Evolutionary conservation across 1,284 basidiomycete genomes (phyloP), one percentile per base, ranked within the genome.

Genomic region (Neotropicomus parvogracilis): DNA sequence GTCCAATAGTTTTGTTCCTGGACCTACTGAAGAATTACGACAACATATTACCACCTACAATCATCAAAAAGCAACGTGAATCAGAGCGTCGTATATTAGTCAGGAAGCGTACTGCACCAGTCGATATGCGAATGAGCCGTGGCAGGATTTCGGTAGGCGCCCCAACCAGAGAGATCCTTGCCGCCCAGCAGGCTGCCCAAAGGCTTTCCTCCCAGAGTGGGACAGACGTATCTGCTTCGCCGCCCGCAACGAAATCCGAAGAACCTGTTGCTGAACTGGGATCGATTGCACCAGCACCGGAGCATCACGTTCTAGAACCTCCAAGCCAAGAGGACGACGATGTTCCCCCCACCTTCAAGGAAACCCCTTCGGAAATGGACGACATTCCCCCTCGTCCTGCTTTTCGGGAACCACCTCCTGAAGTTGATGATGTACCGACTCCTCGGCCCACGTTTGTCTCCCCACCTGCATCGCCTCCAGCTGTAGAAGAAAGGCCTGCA

Each of bases 121-220:
- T 97, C 37, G 95, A 97, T 68, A 85, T 94, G 81, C 83, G 92
- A 40, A 77, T 91, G 66, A 87, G 81, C 58, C 76, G 91, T 61
- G 70, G 80, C 66, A 66, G 75, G 56, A 75, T 88, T 56, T 80
- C 97, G 76, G 68, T 87, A 69, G 68, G 85, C 65, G 62, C 91
- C 73, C 60, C 95, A 71, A 49, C 94, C 64, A 52, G 91, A 80
- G 66, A 98, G 74, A 64, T 95, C 72, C 66, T 93, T 75, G 58
- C 91, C 75, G 65, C 94, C 75, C 64, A 87, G 74, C 76, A 85
- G 52, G 72, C 76, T 29, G 80, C 78, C 4, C 80, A 83, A 62
- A 80, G 81, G 51, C 32, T 73, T 69, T 8, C 61, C 20, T 20
- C 45, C 35, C 21, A 60, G 61, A 10, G 64, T 64, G 47, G 61